phyloP scores from a whole-genome alignment of 371 early-diverging fungal genomes.

The Ordospora pajunii region DNA sequence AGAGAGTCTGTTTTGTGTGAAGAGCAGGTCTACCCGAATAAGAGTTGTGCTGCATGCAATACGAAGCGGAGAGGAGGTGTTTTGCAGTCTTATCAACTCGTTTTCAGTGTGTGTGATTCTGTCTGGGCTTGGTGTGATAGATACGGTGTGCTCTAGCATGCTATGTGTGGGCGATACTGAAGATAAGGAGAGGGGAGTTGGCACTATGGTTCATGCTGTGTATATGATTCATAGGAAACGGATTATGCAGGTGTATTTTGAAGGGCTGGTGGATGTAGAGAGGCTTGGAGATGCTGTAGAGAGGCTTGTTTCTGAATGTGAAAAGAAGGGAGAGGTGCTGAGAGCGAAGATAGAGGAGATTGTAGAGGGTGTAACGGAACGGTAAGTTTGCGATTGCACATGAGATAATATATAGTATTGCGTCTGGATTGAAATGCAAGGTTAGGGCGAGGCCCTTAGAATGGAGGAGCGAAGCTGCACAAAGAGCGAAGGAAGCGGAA shows the following conservation, averaged over 20 bases:
- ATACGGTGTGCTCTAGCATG: background rate
- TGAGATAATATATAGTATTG: background rate
- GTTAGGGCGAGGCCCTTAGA: background rate
- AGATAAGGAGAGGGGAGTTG: too few relatives aligned
- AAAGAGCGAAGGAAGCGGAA: background rate
- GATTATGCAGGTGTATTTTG: background rate
- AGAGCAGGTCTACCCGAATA: background rate
- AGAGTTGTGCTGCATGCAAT: background rate
- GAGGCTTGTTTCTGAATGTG: background rate
- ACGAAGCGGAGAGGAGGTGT: background rate
- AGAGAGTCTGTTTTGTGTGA: background rate
- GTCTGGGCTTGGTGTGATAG: background rate
- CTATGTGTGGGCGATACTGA: background rate
- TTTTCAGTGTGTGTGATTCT: constrained; percentile 3
- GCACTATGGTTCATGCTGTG: background rate
- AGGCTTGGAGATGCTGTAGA: background rate
- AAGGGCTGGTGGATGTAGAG: background rate
- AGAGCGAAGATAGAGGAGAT: background rate
- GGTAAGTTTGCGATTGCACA: background rate
- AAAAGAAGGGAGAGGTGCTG: background rate
- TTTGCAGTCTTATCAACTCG: background rate
- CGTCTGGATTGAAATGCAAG: background rate
- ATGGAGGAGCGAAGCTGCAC: background rate
- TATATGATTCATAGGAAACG: background rate
- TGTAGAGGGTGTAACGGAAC: background rate